A percentile compares a stretch with the other conserved stretches of the same genome.
phyloP scores from a whole-genome alignment of 345 rosid species.

The Alliaria petiolata region DNA sequence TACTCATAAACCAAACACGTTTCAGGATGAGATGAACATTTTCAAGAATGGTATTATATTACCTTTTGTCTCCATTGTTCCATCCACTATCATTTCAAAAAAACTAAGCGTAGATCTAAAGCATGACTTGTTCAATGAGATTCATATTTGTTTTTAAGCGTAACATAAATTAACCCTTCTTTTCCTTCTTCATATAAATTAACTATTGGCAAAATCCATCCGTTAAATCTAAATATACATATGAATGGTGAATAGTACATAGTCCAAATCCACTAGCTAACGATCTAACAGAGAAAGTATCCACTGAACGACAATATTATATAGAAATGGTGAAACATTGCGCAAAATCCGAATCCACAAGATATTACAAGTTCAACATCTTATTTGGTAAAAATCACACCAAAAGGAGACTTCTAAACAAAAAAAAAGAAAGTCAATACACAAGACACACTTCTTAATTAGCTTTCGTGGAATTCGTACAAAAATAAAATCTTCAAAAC shows the following conservation, averaged over 20 bases:
- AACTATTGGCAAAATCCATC: neutral
- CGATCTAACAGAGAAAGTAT: neutral
- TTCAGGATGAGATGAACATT: neutral
- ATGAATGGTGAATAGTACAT: neutral
- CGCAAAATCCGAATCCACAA: neutral
- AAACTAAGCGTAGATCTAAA: neutral
- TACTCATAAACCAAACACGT: neutral
- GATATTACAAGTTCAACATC: constrained; percentile 19
- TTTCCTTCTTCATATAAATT: too few relatives aligned
- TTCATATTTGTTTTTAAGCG: neutral
- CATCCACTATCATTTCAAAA: neutral
- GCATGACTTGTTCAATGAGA: neutral
- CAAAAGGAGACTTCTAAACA: neutral
- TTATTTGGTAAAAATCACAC: constrained; percentile 8
- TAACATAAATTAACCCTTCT: too few relatives aligned
- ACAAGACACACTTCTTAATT: constrained; percentile 15
- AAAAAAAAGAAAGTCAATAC: neutral
- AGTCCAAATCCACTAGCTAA: neutral
- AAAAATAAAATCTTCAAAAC: constrained; percentile 13
- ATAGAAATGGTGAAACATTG: neutral
- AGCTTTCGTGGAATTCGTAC: constrained; percentile 16
- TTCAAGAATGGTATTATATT: neutral
- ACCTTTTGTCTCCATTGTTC: neutral
- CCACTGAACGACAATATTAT: neutral
- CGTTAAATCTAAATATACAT: neutral